Base-by-base conservation (phyloP, 352 stramenopile species). In the Globisporangium rhizosaccharum region DNA sequence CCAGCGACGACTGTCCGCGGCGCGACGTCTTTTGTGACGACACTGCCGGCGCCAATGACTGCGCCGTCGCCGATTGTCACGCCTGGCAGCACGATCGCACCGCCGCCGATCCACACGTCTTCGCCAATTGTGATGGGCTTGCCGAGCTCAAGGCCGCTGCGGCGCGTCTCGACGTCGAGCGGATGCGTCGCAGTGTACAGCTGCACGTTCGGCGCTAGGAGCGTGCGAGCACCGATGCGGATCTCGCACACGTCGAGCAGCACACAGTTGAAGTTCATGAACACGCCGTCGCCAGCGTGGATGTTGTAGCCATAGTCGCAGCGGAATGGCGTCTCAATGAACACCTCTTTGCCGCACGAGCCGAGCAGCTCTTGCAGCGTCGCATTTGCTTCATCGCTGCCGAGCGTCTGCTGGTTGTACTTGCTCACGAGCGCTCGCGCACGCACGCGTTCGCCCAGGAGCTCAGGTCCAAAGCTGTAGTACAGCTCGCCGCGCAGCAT, bases 301-400 rank as follows among this genome's bases (percentile, higher is more conserved):
- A 96, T 87, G 64, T 96, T 92, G 66, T 62, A 84, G 30, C 89
- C 89, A 68, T 96, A 97, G 73, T 97, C 89, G 59, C 83, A 89
- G 54, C 88, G 76, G 66, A 97, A 96, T 5, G 82, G 87, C 61
- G 86, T 72, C 72, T 95, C 82, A 48, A 97, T 81, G 42, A 73
- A 63, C 49, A 77, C 70, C 41, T 75, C 54, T 1, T 71, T 26
- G 12, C 77, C 80, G 39, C 71, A 63, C 8, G 73, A 62, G 0
- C 80, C 80, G 0, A 90, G 56, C 3, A 88, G 60, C 51, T 85
- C 61, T 3, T 49, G 51, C 28, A 86, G 47, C 11, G 82, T 37
- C 1, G 51, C 65, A 7, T 61, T 51, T 0, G 69, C 59, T 28
- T 75, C 70, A 3, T 59, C 52, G 6, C 57, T 73, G 48, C 70